Evolutionary conservation across 2,329 filamentous ascomycete species (phyloP), one percentile per base, ranked within the genome.

Genomic region (Tolypocladium ophioglossoides): DNA sequence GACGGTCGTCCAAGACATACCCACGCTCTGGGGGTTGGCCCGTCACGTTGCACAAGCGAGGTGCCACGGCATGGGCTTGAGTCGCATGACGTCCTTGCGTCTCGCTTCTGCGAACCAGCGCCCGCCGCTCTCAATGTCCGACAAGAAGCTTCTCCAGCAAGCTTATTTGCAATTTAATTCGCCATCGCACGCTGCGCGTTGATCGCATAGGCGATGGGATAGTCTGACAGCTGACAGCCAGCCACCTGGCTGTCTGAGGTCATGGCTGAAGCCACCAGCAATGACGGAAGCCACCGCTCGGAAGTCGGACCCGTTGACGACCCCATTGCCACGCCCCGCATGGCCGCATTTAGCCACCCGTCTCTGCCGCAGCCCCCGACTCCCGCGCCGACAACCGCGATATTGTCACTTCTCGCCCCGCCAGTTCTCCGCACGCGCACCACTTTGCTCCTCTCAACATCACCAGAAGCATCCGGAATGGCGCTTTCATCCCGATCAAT

Each of bases 331-430:
- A 4, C n/a, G 46, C 32, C 47, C 37, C 52, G 27, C 32, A 37
- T 18, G n/a, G 18, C n/a, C 46, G 30, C 22, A 27, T 50, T 54
- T 30, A 37, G 47, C 35, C 38, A 37, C 14, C 10, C n/a, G 38
- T 48, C 16, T 22, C 34, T 40, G 22, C 37, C 49, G 14, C 24
- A 22, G 12, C 22, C 8, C 10, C 52, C 52, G 47, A 54, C 30
- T 12, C 7, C 52, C 52, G 52, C 35, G 22, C 52, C 52, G 52
- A 54, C 35, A 50, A 16, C 52, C 52, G 52, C 47, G 24, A 54
- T 54, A 54, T n/a, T 51, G 44, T 38, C 34, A 20, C 12, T n/a
- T 11, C n/a, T 8, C n/a, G 10, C 49, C 49, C 37, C 24, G 24
- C 41, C 27, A n/a, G 18, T 5, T 2, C 16, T 7, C 16, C 16